Conservation (phyloP, 1,284 basidiomycete genomes). For the Leccinum cinnamomeum region DNA sequence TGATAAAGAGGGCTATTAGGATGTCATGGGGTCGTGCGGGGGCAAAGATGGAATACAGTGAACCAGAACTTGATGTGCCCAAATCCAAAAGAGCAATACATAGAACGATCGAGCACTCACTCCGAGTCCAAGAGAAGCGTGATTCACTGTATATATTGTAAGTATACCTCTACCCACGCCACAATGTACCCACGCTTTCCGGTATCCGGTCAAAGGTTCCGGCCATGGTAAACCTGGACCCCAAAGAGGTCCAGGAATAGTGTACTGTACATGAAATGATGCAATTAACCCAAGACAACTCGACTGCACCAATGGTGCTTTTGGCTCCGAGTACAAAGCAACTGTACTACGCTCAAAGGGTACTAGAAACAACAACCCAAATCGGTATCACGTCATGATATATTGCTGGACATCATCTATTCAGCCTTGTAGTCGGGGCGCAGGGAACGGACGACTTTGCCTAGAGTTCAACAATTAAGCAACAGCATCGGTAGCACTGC, state of each 20-base stretch:
- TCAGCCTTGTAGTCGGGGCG: slow-evolving; percentile 76
- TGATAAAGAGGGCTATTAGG: too few relatives aligned
- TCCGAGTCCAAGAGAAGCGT: too few relatives aligned
- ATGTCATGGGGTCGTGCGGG: too few relatives aligned
- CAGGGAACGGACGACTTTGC: slow-evolving; percentile 75
- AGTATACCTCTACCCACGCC: too few relatives aligned
- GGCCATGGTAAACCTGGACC: too few relatives aligned
- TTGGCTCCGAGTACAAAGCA: slow-evolving; percentile 19
- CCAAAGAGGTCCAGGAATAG: background rate
- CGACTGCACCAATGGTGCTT: slow-evolving; percentile 30
- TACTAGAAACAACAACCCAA: slow-evolving; percentile 2
- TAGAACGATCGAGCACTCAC: too few relatives aligned
- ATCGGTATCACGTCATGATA: slow-evolving; percentile 13
- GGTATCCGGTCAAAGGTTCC: too few relatives aligned
- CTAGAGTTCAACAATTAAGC: slow-evolving; percentile 36
- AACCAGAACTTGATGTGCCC: too few relatives aligned
- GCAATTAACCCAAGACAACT: slow-evolving; percentile 5
- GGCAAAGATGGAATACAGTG: too few relatives aligned
- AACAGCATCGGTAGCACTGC: background rate
- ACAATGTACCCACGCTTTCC: too few relatives aligned
- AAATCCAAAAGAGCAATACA: too few relatives aligned
- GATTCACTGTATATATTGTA: too few relatives aligned
- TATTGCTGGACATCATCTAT: slow-evolving; percentile 24
- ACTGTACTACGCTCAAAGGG: slow-evolving; percentile 4
- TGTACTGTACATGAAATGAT: slow-evolving; percentile 20